Percentiles rank a stretch among this genome's conserved stretches.
These are phyloP conservation scores for Ceratobasidium sp. DNA, from an alignment of 1,284 basidiomycete genomes.

Conservation along the genomic window DNA sequence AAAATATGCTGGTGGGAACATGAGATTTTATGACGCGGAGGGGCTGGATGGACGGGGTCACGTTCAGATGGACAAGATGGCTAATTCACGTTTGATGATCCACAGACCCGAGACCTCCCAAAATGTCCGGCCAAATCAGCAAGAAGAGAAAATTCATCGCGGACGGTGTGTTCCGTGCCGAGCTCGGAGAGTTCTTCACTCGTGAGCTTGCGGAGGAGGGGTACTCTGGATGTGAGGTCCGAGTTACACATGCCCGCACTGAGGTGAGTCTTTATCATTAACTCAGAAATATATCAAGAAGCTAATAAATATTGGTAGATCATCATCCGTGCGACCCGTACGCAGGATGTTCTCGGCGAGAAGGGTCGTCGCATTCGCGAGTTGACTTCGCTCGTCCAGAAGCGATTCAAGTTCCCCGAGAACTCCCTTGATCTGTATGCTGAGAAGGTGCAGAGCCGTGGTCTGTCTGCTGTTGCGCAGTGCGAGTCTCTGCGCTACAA, in stretches of 20 bases:
- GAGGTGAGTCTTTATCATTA: conserved; percentile 69
- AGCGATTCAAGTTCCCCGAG: conserved; percentile 99
- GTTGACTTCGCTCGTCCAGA: conserved; percentile 98
- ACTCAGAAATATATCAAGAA: conserved; percentile 22
- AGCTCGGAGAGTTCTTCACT: conserved; percentile 98
- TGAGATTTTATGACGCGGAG: neutral
- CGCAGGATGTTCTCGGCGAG: conserved; percentile 99
- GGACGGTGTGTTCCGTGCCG: conserved; percentile 98
- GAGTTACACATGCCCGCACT: conserved; percentile 98
- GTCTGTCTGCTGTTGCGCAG: conserved; percentile 98
- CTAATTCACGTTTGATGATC: conserved; percentile 19
- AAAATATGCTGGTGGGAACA: neutral
- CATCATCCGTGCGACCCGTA: conserved; percentile 99
- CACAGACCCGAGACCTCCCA: conserved; percentile 19
- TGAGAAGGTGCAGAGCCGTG: conserved; percentile 99
- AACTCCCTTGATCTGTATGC: conserved; percentile 99
- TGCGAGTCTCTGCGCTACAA: conserved; percentile 99
- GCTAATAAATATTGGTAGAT: conserved; percentile 70
- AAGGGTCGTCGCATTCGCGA: conserved; percentile 99
- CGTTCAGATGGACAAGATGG: conserved; percentile 24
- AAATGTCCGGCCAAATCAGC: conserved; percentile 87
- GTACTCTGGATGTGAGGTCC: conserved; percentile 99
- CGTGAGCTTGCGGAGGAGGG: conserved; percentile 99
- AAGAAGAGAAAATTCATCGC: conserved; percentile 98
- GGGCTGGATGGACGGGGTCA: conserved; percentile 5